Evolutionary conservation across 345 rosid species (phyloP), one percentile per base, ranked within the genome.

Genomic region (Dipteronia dyeriana): DNA sequence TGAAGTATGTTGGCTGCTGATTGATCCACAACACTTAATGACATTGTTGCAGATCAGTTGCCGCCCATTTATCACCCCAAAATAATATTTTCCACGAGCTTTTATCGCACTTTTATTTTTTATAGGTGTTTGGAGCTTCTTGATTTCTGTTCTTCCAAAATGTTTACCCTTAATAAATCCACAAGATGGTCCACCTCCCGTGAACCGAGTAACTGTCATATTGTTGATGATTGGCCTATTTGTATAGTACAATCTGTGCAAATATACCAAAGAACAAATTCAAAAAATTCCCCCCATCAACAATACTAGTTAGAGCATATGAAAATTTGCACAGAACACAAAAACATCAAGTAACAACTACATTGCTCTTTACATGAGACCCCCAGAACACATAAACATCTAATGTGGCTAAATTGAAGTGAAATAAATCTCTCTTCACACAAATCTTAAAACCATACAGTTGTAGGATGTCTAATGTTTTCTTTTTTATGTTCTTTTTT

Each of bases 1-100:
- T 34, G 82, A 62, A 76, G 65, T 70, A 70, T 60, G 64, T 34
- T 75, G 76, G 74, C 60, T 53, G 69, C 63, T 61, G 63, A 80
- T 62, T 13, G 79, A 70, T 19, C 68, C 82, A 54, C 79, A 71
- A 75, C 86, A 78, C 56, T 69, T 83, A 31, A 76, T 63, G 74
- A 51, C 79, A 71, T 45, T 53, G 47, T 71, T 71, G 41, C 47
- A 61, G 20, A 75, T 76, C 63, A 10, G 31, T 31, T 66, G 63
- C 25, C 51, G 31, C 11, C 29, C 23, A n/a, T 62, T 76, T 39
- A 26, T 56, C 51, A 60, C 23, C 4, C 39, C 77, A 60, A 73
- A 64, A 38, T 19, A 64, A 62, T 16, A 9, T 29, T 16, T 9
- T 54, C 39, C 34, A 49, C 6, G 59, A 72, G 34, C 54, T 72